Percentiles rank a stretch among this genome's conserved stretches.
Conservation (phyloP, 2,329 filamentous ascomycete species). For the Trichophyton simii region DNA sequence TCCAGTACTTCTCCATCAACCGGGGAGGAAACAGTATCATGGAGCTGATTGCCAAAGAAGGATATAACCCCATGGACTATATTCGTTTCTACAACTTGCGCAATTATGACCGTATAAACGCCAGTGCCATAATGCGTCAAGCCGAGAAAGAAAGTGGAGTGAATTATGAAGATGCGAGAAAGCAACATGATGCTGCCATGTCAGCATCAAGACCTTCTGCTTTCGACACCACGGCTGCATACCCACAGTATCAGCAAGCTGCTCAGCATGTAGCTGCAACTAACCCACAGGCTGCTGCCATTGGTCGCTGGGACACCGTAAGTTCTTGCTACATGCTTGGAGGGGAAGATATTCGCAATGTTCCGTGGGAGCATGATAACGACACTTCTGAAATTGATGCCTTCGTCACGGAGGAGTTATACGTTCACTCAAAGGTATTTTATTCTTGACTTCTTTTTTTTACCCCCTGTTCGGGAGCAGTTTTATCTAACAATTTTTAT, state of each 20-base stretch:
- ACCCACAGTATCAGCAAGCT: conserved; percentile 60
- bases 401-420: conserved; percentile 89
- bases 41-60: conserved; percentile 58
- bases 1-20: conserved; percentile 92
- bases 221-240: conserved; percentile 36
- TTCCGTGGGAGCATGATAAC: conserved; percentile 60
- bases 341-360: conserved; percentile 50
- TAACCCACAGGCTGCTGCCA: conserved; percentile 29
- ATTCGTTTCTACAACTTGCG: conserved; percentile 91
- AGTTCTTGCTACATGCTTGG: conserved; percentile 75
- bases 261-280: conserved; percentile 43
- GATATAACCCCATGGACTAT: conserved; percentile 65
- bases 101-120: conserved; percentile 84
- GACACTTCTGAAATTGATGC: conserved; percentile 67
- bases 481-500: background rate
- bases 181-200: conserved; percentile 35
- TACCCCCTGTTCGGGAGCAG: background rate
- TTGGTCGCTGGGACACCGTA: conserved; percentile 42
- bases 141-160: conserved; percentile 33
- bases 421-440: conserved; percentile 69
- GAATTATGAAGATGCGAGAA: conserved; percentile 33
- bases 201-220: conserved; percentile 23
- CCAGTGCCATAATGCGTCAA: conserved; percentile 55
- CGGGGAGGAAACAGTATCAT: conserved; percentile 87
- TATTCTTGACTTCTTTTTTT: background rate